These are phyloP conservation scores for Proliferodiscus dingleyae DNA, from an alignment of 2,329 filamentous ascomycete species.

Conservation along the genomic window DNA sequence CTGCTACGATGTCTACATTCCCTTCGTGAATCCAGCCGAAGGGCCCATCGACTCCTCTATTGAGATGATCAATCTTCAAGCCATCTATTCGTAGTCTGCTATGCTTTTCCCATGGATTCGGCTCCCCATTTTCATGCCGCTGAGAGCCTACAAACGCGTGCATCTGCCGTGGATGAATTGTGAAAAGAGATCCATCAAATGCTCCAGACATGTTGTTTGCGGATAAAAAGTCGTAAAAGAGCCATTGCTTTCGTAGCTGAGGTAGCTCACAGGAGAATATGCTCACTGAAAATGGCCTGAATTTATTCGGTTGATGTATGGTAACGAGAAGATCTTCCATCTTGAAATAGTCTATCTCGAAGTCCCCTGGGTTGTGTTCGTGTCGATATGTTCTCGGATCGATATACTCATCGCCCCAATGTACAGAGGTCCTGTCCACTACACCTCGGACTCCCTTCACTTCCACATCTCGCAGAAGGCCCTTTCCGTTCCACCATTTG, in stretches of 20 bases:
- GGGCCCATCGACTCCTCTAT: constrained; percentile 84
- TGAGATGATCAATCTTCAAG: constrained; percentile 91
- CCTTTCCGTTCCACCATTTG: constrained; percentile 99
- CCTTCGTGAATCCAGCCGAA: constrained; percentile 98
- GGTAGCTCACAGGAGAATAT: constrained; percentile 95
- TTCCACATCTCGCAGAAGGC: constrained; percentile 84
- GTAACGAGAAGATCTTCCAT: constrained; percentile 91
- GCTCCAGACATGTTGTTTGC: constrained; percentile 96
- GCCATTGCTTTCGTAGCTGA: constrained; percentile 87
- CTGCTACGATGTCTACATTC: constrained; percentile 92
- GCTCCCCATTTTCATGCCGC: constrained; percentile 49
- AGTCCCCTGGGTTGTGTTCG: constrained; percentile 84
- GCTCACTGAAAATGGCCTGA: constrained; percentile 92
- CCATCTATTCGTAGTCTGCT: constrained; percentile 88
- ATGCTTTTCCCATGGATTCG: constrained; percentile 88
- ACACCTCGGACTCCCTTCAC: constrained; percentile 91
- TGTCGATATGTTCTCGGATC: constrained; percentile 87
- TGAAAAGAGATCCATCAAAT: constrained; percentile 93
- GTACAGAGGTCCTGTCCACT: constrained; percentile 80
- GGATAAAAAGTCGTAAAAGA: constrained; percentile 95
- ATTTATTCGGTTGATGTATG: constrained; percentile 81
- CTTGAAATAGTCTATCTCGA: constrained; percentile 95
- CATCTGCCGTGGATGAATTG: constrained; percentile 88
- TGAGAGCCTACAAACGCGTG: constrained; percentile 70
- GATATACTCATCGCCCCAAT: constrained; percentile 61